phyloP scores from a whole-genome alignment of 495 filamentous ascomycete genomes.

The Bombardia bombarda region DNA sequence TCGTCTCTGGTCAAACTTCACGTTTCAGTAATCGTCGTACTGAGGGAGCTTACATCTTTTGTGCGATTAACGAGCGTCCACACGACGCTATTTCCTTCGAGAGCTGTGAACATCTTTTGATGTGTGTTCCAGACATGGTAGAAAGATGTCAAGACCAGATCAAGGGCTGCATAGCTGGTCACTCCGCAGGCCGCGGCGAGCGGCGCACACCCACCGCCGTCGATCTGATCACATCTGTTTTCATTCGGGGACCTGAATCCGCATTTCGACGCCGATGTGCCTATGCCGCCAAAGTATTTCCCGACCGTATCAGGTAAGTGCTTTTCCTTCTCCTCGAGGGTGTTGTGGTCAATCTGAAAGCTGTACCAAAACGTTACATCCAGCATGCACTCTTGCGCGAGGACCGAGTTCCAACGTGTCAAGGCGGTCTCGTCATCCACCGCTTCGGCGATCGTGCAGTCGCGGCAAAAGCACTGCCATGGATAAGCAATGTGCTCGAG shows the following conservation, averaged over 20 bases:
- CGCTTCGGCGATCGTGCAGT: neutral
- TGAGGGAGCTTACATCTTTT: neutral
- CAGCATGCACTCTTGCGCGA: neutral
- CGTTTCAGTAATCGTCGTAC: too few relatives aligned
- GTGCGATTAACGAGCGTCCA: neutral
- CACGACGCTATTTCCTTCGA: neutral
- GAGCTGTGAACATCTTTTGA: neutral
- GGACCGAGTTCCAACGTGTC: neutral
- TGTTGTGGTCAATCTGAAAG: neutral
- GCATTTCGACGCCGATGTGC: neutral
- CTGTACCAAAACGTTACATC: neutral
- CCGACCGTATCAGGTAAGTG: neutral
- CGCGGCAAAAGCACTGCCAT: neutral
- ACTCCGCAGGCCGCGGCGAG: neutral
- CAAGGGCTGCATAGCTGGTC: neutral
- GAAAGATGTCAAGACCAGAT: neutral
- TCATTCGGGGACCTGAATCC: neutral
- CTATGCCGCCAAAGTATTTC: neutral
- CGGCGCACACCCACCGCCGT: neutral
- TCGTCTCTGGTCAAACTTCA: too few relatives aligned
- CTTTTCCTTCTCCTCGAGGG: neutral
- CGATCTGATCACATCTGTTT: neutral
- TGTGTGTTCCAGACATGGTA: neutral
- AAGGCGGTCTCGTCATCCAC: neutral
- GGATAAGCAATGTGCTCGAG: neutral